Evolutionary conservation across 2,329 filamentous ascomycete species (phyloP).

Genomic region (Emmonsiellopsis sp.): DNA sequence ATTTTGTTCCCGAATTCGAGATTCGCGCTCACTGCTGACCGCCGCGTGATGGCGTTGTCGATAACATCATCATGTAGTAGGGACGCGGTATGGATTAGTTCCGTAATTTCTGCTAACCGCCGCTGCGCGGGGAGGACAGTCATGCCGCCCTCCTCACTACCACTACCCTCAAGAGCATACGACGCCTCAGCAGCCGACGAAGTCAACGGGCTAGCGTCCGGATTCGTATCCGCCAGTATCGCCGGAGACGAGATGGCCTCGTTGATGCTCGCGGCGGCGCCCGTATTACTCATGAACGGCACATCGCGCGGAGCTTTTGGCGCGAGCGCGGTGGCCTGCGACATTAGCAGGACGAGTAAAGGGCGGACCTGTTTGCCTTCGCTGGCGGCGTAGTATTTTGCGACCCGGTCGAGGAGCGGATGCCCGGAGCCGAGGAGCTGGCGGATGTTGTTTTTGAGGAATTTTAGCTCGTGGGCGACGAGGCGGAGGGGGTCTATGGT

Average conservation of each 20-base stretch:
- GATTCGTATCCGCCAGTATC: constrained; percentile 74
- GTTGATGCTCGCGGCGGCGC: constrained; percentile 42
- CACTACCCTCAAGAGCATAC: constrained; percentile 27
- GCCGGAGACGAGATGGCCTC: constrained; percentile 50
- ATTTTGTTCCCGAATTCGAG: constrained; percentile 98
- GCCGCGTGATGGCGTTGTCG: constrained; percentile 77
- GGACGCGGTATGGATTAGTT: constrained; percentile 94
- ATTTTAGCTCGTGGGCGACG: constrained; percentile 95
- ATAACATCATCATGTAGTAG: constrained; percentile 98
- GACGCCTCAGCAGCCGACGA: constrained; percentile 25
- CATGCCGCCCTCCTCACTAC: constrained; percentile 32
- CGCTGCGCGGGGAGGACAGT: constrained; percentile 83
- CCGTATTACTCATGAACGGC: constrained; percentile 5
- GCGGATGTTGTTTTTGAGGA: constrained; percentile 84
- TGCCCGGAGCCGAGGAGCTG: constrained; percentile 91
- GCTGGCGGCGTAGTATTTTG: constrained; percentile 95
- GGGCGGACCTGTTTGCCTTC: constrained; percentile 96
- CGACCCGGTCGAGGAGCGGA: constrained; percentile 84
- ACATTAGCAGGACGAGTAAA: constrained; percentile 92
- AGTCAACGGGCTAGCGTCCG: constrained; percentile 51
- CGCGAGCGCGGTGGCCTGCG: constrained; percentile 77
- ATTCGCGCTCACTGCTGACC: constrained; percentile 80
- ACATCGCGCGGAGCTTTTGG: constrained; percentile 48
- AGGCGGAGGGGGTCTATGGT: constrained; percentile 78
- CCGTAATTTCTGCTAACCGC: constrained; percentile 88